Conservation (phyloP, 2,329 filamentous ascomycete species). For the Cladorrhinum sp. region DNA sequence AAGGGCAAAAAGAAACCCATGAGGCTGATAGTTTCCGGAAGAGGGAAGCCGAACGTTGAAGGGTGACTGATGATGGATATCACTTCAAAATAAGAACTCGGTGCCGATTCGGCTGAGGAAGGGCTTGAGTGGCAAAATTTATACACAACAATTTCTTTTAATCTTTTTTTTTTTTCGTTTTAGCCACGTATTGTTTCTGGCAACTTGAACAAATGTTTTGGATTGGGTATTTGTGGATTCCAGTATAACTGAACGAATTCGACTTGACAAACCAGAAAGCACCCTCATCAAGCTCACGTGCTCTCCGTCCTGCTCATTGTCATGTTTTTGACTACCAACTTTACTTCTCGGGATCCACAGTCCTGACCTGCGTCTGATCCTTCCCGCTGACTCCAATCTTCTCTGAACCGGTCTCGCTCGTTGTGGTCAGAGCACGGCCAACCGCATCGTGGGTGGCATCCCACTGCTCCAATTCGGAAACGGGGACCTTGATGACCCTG, state of each 20-base stretch:
- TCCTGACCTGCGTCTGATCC: not conserved
- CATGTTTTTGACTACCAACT: not conserved
- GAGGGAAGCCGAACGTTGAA: not conserved
- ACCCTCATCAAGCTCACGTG: too few species aligned
- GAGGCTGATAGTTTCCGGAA: not conserved
- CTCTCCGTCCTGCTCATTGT: too few species aligned
- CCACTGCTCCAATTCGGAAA: slow-evolving; percentile 42
- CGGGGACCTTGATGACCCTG: slow-evolving; percentile 46
- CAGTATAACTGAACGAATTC: too few species aligned
- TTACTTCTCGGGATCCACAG: slow-evolving; percentile 6
- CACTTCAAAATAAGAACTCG: not conserved
- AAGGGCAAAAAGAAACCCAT: not conserved
- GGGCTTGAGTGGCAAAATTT: not conserved
- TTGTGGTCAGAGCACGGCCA: slow-evolving; percentile 19
- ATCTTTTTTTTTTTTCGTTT: too few species aligned
- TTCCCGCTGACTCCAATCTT: not conserved
- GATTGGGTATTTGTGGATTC: too few species aligned
- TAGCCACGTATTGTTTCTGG: too few species aligned
- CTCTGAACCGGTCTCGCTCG: not conserved
- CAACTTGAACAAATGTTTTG: too few species aligned
- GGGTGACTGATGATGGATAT: not conserved
- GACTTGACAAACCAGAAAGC: too few species aligned
- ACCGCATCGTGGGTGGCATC: slow-evolving; percentile 36
- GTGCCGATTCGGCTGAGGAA: not conserved
- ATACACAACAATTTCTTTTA: not conserved